phyloP scores from a whole-genome alignment of 345 rosid species.

The Eucalyptus globulus region DNA sequence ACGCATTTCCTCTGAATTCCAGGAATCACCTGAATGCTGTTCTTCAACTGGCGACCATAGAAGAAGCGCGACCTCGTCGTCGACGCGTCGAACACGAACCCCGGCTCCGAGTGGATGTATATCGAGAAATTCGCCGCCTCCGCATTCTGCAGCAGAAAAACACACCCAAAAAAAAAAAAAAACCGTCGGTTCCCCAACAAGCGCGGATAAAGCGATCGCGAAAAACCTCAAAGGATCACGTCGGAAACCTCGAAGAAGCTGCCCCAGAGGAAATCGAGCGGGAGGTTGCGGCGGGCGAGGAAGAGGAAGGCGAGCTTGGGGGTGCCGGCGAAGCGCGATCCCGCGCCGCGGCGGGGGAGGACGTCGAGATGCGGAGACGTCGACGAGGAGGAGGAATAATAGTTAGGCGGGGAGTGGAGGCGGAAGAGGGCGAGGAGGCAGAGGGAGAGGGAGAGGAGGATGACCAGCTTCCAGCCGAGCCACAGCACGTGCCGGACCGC shows the following conservation, averaged over 20 bases:
- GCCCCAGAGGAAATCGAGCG: conserved; percentile 68
- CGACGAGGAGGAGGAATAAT: not conserved
- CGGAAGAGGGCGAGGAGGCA: conserved; percentile 40
- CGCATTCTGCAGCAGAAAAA: conserved; percentile 27
- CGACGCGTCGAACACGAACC: conserved; percentile 59
- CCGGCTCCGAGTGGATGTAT: conserved; percentile 68
- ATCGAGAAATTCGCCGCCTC: conserved; percentile 56
- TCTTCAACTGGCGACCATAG: conserved; percentile 52
- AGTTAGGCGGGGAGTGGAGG: conserved; percentile 19
- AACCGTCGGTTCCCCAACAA: not conserved
- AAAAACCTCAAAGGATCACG: not conserved
- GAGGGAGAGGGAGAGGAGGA: conserved; percentile 34
- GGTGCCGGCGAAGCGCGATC: conserved; percentile 11
- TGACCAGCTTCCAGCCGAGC: conserved; percentile 53
- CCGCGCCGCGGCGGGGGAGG: conserved; percentile 4
- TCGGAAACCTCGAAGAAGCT: conserved; percentile 48
- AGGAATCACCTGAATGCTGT: conserved; percentile 48
- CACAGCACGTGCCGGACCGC: conserved; percentile 27
- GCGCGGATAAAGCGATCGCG: not conserved
- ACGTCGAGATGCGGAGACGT: not conserved
- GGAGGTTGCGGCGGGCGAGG: conserved; percentile 44
- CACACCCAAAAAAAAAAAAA: not conserved
- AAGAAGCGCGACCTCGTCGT: conserved; percentile 68
- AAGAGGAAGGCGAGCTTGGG: conserved; percentile 62
- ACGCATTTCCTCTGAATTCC: not conserved